Evolutionary conservation across 108 stramenopile genomes (phyloP).

Genomic region (Aurantiochytrium sp.): DNA sequence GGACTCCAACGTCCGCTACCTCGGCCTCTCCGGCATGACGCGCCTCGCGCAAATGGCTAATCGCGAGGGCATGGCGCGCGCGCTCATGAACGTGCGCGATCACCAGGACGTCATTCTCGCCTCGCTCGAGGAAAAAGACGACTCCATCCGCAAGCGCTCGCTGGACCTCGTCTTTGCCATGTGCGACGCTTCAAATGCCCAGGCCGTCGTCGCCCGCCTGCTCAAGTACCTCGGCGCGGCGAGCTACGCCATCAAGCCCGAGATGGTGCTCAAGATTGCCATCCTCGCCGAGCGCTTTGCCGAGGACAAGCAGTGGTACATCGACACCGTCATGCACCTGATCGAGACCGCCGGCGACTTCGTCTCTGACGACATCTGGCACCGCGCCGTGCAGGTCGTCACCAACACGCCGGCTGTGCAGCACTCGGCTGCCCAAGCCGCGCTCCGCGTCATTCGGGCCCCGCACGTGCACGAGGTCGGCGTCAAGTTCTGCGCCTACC

Average conservation of each 20-base stretch:
- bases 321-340: conserved; percentile 89
- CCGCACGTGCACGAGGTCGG: conserved; percentile 81
- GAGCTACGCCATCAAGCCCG: conserved; percentile 84
- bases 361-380: conserved; percentile 94
- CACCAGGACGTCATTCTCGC: conserved; percentile 84
- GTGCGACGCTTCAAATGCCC: conserved; percentile 87
- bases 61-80: conserved; percentile 65
- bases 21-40: conserved; percentile 88
- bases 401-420: conserved; percentile 89
- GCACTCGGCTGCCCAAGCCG: conserved; percentile 83
- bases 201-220: conserved; percentile 85
- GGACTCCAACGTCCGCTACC: conserved; percentile 92
- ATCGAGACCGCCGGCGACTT: conserved; percentile 87
- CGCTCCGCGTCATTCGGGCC: conserved; percentile 75
- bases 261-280: conserved; percentile 97
- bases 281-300: conserved; percentile 96
- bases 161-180: conserved; percentile 92
- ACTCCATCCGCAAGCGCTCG: conserved; percentile 84
- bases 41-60: conserved; percentile 78
- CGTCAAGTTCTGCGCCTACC: conserved; percentile 83
- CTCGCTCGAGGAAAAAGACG: conserved; percentile 90
- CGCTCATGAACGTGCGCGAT: conserved; percentile 63
- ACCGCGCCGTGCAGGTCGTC: conserved; percentile 95
- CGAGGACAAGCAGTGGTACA: conserved; percentile 89
- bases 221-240: conserved; percentile 74